Conservation (phyloP, 1,284 basidiomycete species). For the Cronartium quercuum region DNA sequence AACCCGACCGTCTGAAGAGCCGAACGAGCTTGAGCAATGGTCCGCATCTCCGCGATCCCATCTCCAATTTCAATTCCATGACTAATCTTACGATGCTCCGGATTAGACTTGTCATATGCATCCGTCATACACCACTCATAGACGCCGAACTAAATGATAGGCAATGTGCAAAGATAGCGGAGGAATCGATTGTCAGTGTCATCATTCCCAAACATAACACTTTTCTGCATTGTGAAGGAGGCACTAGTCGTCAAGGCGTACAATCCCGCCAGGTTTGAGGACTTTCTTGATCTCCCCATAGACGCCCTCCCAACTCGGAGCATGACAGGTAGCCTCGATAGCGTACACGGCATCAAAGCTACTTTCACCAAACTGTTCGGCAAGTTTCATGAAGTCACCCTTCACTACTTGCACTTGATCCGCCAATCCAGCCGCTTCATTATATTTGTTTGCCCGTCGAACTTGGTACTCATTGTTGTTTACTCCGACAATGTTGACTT, state of each 20-base stretch:
- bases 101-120: conserved; percentile 76
- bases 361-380: conserved; percentile 85
- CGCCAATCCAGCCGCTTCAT: conserved; percentile 66
- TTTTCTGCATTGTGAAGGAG: background rate
- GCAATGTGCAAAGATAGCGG: conserved; percentile 26
- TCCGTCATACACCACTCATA: conserved; percentile 99
- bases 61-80: conserved; percentile 74
- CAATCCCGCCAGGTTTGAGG: conserved; percentile 90
- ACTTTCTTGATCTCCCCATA: conserved; percentile 91
- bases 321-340: conserved; percentile 96
- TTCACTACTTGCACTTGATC: conserved; percentile 73
- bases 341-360: conserved; percentile 97
- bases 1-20: conserved; percentile 83
- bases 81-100: conserved; percentile 82
- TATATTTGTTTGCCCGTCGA: conserved; percentile 74
- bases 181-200: background rate
- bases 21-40: conserved; percentile 63
- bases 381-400: conserved; percentile 94
- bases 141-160: conserved; percentile 70
- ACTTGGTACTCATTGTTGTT: conserved; percentile 99
- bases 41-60: conserved; percentile 96
- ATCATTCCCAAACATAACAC: conserved; percentile 10
- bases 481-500: conserved; percentile 76
- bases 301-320: conserved; percentile 89
- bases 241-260: too few relatives aligned